phyloP scores from a whole-genome alignment of 225 moss, liverwort and hornwort species.

The Rhytidiadelphus loreus region DNA sequence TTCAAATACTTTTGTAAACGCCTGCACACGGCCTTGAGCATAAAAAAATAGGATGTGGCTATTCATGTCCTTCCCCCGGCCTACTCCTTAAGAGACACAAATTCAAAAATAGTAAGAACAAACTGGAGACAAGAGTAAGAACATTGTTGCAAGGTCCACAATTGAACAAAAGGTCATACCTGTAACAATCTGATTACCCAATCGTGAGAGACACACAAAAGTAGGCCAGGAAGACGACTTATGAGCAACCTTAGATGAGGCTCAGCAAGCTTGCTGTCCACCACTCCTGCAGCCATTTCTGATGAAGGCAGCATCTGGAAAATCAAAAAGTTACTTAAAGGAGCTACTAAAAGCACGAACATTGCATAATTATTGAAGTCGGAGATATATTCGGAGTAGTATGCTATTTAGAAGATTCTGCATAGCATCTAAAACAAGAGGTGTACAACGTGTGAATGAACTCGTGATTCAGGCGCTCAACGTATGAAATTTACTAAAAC shows the following conservation, averaged over 20 bases:
- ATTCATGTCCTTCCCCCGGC: background rate
- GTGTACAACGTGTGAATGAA: background rate
- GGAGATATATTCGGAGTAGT: background rate
- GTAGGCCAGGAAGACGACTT: conserved; percentile 52
- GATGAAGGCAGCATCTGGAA: conserved; percentile 87
- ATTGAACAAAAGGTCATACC: conserved; percentile 17
- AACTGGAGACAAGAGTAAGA: background rate
- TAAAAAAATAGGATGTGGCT: background rate
- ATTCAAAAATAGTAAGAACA: background rate
- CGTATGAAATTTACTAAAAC: background rate
- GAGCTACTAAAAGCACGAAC: background rate
- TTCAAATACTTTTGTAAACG: conserved; percentile 69
- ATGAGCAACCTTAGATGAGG: conserved; percentile 60
- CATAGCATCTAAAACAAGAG: background rate
- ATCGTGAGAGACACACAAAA: conserved; percentile 32
- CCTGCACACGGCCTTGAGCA: conserved; percentile 30
- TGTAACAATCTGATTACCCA: conserved; percentile 64
- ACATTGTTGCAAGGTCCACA: background rate
- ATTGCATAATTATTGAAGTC: background rate
- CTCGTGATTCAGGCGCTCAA: background rate
- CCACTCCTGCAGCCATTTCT: conserved; percentile 63
- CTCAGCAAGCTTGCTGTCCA: conserved; percentile 61
- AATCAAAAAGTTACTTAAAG: background rate
- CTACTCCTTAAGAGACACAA: background rate
- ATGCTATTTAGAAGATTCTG: background rate